Conservation (phyloP, 352 stramenopile species). For the Globisporangium irregulare region DNA sequence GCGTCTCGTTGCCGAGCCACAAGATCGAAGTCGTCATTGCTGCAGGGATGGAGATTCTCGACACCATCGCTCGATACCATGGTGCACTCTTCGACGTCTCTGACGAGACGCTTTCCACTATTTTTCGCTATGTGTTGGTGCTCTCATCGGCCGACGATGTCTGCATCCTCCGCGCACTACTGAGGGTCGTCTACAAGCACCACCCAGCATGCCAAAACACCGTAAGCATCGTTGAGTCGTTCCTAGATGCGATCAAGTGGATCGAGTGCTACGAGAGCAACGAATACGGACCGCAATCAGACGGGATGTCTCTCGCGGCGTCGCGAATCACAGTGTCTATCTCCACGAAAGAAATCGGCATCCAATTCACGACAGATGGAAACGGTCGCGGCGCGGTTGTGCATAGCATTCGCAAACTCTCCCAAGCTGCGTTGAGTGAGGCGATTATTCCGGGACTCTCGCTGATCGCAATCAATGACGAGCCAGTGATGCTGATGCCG, state of each 20-base stretch:
- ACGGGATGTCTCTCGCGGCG: slow-evolving; percentile 45
- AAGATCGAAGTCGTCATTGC: slow-evolving; percentile 77
- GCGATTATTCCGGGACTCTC: slow-evolving; percentile 67
- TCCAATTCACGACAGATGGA: slow-evolving; percentile 78
- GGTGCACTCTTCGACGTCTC: slow-evolving; percentile 56
- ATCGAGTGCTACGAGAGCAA: slow-evolving; percentile 54
- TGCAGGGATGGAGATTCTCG: slow-evolving; percentile 44
- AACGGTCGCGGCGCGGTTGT: slow-evolving; percentile 78
- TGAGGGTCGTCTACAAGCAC: slow-evolving; percentile 60
- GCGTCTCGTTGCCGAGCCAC: slow-evolving; percentile 74
- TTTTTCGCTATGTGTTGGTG: slow-evolving; percentile 72
- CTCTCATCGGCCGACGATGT: slow-evolving; percentile 63
- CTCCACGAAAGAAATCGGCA: slow-evolving; percentile 78
- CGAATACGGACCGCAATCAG: slow-evolving; percentile 33
- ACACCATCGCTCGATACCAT: slow-evolving; percentile 51
- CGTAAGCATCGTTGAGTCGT: slow-evolving; percentile 46
- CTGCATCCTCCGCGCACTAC: slow-evolving; percentile 38
- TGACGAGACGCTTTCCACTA: slow-evolving; percentile 50
- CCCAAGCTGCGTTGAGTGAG: slow-evolving; percentile 72
- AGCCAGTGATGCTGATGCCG: slow-evolving; percentile 74
- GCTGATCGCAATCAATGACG: slow-evolving; percentile 80
- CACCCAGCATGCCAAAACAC: slow-evolving; percentile 77
- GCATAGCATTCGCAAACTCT: slow-evolving; percentile 72
- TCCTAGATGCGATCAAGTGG: slow-evolving; percentile 80
- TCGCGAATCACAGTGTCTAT: slow-evolving; percentile 73